Conservation (phyloP, 306 rosid species). For the Ammopiptanthus mongolicus region DNA sequence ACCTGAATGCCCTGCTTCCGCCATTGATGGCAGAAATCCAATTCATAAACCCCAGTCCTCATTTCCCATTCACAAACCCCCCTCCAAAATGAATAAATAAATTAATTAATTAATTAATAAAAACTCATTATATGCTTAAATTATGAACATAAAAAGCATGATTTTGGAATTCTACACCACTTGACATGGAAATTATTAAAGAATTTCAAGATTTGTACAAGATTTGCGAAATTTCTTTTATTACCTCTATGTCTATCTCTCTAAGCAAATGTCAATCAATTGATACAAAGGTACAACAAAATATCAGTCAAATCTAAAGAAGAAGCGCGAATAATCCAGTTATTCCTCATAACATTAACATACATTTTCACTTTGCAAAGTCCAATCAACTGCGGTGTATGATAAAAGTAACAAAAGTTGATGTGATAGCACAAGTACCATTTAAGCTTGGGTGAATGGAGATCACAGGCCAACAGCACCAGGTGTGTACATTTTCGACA, state of each 20-base stretch:
- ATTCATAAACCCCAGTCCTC: neutral
- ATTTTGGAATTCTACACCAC: neutral
- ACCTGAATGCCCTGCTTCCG: neutral
- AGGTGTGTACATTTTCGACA: neutral
- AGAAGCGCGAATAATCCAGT: neutral
- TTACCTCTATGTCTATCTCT: neutral
- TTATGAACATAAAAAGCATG: neutral
- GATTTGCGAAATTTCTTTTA: neutral
- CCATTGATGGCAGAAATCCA: neutral
- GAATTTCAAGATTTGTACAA: neutral
- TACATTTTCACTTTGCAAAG: neutral
- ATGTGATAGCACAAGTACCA: slow-evolving; percentile 21
- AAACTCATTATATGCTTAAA: neutral
- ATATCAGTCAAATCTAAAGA: neutral
- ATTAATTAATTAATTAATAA: too few species aligned
- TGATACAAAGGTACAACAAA: neutral
- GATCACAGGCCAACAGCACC: neutral
- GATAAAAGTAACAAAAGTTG: neutral
- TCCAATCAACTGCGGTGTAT: neutral
- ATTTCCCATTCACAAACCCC: neutral
- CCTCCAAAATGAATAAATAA: neutral
- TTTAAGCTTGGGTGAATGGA: slow-evolving; percentile 11
- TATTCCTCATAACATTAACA: neutral
- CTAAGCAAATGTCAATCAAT: neutral
- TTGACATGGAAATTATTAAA: neutral